Conservation (phyloP, 2,329 filamentous ascomycete genomes). For the Alternaria infectoria region DNA sequence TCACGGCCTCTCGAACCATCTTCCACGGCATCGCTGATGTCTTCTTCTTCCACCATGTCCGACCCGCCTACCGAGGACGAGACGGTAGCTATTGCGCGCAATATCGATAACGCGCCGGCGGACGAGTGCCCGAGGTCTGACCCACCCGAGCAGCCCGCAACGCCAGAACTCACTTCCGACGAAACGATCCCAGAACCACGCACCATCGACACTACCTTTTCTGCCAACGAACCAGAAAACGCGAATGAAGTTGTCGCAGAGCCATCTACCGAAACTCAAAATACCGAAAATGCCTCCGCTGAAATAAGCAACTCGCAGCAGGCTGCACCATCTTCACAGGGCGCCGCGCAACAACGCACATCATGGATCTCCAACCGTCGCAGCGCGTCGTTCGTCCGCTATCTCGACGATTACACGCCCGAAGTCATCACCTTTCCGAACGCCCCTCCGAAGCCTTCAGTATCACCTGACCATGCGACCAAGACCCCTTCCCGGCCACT, state of each 20-base stretch:
- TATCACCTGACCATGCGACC: conserved; percentile 51
- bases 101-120: conserved; percentile 26
- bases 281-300: conserved; percentile 30
- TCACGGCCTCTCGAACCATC: conserved; percentile 71
- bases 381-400: conserved; percentile 50
- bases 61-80: conserved; percentile 44
- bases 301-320: conserved; percentile 43
- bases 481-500: conserved; percentile 54
- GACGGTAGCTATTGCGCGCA: conserved; percentile 20
- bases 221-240: conserved; percentile 23
- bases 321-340: conserved; percentile 39
- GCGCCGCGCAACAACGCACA: conserved; percentile 36
- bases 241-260: conserved; percentile 25
- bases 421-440: conserved; percentile 41
- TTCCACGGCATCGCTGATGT: conserved; percentile 43
- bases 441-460: conserved; percentile 22
- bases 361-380: conserved; percentile 56
- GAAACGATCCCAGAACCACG: conserved; percentile 22
- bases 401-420: conserved; percentile 40
- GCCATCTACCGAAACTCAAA: conserved; percentile 30
- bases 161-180: conserved; percentile 29
- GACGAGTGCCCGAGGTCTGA: conserved; percentile 27
- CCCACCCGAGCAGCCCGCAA: conserved; percentile 25
- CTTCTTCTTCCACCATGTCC: conserved; percentile 46
- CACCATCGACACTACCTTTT: conserved; percentile 13